phyloP scores from a whole-genome alignment of 306 rosid species.

The Cotoneaster glaucophyllus region DNA sequence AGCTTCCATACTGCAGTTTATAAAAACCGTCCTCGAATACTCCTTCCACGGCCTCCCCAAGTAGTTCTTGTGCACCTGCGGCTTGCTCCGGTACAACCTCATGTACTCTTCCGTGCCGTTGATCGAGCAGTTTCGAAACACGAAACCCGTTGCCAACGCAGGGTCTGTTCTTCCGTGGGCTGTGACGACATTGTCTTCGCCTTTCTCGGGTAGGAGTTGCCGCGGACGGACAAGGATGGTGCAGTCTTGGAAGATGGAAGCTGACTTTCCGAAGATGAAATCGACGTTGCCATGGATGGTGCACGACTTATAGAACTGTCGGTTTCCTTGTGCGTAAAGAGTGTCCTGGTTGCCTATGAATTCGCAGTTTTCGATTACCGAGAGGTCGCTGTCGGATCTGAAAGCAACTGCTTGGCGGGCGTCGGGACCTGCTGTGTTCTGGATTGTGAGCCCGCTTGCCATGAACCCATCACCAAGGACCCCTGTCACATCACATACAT shows the following conservation, averaged over 20 bases:
- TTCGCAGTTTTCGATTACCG: constrained; percentile 58
- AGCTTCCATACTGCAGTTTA: constrained; percentile 40
- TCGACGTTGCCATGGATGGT: constrained; percentile 72
- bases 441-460: constrained; percentile 67
- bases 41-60: constrained; percentile 98
- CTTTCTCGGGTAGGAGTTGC: constrained; percentile 49
- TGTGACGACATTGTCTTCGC: constrained; percentile 58
- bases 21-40: constrained; percentile 64
- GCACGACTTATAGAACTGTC: constrained; percentile 80
- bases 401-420: constrained; percentile 94
- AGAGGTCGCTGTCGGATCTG: constrained; percentile 72
- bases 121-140: constrained; percentile 57
- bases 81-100: constrained; percentile 52
- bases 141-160: constrained; percentile 67
- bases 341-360: constrained; percentile 87
- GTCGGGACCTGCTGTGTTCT: constrained; percentile 84
- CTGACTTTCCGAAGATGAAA: constrained; percentile 83
- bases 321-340: constrained; percentile 72
- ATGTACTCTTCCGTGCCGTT: constrained; percentile 75
- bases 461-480: constrained; percentile 89
- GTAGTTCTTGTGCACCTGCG: constrained; percentile 63
- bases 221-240: constrained; percentile 47
- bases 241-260: constrained; percentile 65
- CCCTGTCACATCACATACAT: constrained; percentile 26
- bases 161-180: constrained; percentile 91